Percentiles rank a stretch among this genome's conserved stretches.
Evolutionary conservation across 257 asterid species (phyloP).

Genomic region (Capsicum pubescens): DNA sequence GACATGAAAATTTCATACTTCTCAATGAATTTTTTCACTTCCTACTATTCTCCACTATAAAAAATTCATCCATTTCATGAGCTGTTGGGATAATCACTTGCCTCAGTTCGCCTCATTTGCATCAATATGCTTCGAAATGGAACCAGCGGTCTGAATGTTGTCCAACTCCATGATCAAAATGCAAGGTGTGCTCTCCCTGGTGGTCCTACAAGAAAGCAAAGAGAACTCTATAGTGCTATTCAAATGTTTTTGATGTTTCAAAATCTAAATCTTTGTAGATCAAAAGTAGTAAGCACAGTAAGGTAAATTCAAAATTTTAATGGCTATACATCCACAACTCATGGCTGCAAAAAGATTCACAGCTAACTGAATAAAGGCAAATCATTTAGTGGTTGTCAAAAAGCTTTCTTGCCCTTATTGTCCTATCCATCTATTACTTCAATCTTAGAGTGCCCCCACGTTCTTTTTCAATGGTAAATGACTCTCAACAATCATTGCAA

Average conservation of each 20-base stretch:
- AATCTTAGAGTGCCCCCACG: slow-evolving; percentile 32
- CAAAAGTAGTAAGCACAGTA: background rate
- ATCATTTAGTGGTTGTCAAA: slow-evolving; percentile 26
- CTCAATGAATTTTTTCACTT: slow-evolving; percentile 38
- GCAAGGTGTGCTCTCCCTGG: slow-evolving; percentile 49
- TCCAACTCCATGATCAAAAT: slow-evolving; percentile 37
- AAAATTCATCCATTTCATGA: slow-evolving; percentile 35
- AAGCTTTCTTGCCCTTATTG: slow-evolving; percentile 13
- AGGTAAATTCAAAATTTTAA: background rate
- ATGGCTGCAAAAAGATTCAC: too few relatives aligned
- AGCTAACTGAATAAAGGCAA: slow-evolving; percentile 16
- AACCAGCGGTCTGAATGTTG: slow-evolving; percentile 36
- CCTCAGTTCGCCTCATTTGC: background rate
- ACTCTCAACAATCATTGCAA: slow-evolving; percentile 32
- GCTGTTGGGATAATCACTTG: slow-evolving; percentile 34
- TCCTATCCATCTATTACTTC: slow-evolving; percentile 24
- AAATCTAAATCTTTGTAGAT: background rate
- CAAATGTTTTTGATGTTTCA: background rate
- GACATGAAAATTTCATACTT: slow-evolving; percentile 28
- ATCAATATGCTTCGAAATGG: slow-evolving; percentile 34
- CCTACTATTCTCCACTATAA: slow-evolving; percentile 33
- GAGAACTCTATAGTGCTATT: slow-evolving; percentile 12
- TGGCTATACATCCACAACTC: too few relatives aligned
- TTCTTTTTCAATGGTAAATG: slow-evolving; percentile 16
- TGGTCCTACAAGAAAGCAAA: slow-evolving; percentile 32